Evolutionary conservation across 495 filamentous ascomycete species (phyloP), one percentile per base, ranked within the genome.

Genomic region (Aspergillus indologenus): DNA sequence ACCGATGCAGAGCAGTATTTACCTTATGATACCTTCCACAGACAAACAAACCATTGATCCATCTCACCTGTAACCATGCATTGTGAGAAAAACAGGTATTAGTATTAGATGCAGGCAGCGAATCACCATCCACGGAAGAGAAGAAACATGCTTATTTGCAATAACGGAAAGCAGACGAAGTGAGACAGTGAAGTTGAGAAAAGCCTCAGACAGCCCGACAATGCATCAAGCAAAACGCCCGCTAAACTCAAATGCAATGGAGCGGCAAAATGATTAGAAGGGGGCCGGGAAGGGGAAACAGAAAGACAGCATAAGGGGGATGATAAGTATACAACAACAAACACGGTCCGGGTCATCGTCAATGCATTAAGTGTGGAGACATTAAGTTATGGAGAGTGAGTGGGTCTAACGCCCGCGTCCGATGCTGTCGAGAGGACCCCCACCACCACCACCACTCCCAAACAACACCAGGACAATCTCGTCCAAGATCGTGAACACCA

Each of bases 401-500:
- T 40, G 5, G 26, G 5, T 40, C 31, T 12, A 51, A n/a, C 48
- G 48, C 9, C 7, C 23, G 15, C 48, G 48, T 18, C 48, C 48
- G 34, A 40, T 11, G 5, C 34, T 11, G 12, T 40, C 34, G 12
- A 40, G 7, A 40, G 6, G 2, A 40, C 34, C 34, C 17, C 8
- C 14, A 18, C 44, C 47, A 17, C 59, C 40, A 40, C 71, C 68
- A 8, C 48, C 65, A 45, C 80, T 79, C 7, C 79, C 83, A 75
- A 94, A 94, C 51, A 93, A 68, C 45, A 89, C 82, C 59, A 87
- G 76, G 12, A 93, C 74, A 46, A 94, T 69, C 73, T 93, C 90
- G 68, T 95, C 90, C 51, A 95, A 64, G 23, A 94, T 77, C 0
- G 87, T 90, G 66, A 92, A 94, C 15, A 82, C 81, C 31, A 95